Conservation (phyloP, 495 filamentous ascomycete genomes). For the Aspergillus wentii region DNA sequence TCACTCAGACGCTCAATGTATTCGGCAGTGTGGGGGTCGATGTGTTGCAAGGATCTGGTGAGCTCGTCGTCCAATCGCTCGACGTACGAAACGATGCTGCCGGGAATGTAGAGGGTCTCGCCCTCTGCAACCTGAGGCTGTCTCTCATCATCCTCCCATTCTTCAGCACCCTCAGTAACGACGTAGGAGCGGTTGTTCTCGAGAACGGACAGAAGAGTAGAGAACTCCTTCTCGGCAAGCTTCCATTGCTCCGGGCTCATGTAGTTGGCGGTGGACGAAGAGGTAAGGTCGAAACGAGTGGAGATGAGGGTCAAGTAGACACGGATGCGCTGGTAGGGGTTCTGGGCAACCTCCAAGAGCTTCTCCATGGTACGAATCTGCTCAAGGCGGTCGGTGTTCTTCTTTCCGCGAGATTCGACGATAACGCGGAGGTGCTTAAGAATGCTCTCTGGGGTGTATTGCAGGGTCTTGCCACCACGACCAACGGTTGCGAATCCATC, state of each 20-base stretch:
- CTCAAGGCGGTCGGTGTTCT: conserved; percentile 93
- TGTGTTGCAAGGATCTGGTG: conserved; percentile 88
- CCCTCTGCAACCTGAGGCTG: conserved; percentile 64
- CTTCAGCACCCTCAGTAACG: conserved; percentile 85
- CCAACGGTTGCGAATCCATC: conserved; percentile 85
- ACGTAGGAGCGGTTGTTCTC: conserved; percentile 73
- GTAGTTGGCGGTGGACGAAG: conserved; percentile 67
- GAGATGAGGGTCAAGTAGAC: conserved; percentile 89
- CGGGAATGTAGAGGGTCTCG: conserved; percentile 81
- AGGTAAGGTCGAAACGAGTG: conserved; percentile 88
- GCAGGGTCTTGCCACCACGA: conserved; percentile 76
- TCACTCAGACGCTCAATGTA: conserved; percentile 94
- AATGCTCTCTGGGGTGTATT: conserved; percentile 95
- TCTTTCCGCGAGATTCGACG: conserved; percentile 92
- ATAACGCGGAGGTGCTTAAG: conserved; percentile 93
- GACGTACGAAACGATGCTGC: conserved; percentile 89
- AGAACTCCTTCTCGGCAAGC: conserved; percentile 80
- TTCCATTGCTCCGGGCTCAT: conserved; percentile 99
- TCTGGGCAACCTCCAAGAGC: conserved; percentile 79
- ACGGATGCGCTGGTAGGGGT: conserved; percentile 91
- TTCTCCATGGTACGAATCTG: conserved; percentile 98
- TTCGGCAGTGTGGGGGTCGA: conserved; percentile 97
- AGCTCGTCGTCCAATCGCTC: conserved; percentile 98
- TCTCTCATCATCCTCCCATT: conserved; percentile 99
- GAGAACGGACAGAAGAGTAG: conserved; percentile 69